Evolutionary conservation across 805 yeast species (phyloP), one percentile per base, ranked within the genome.

Genomic region (Metschnikowia borealis): DNA sequence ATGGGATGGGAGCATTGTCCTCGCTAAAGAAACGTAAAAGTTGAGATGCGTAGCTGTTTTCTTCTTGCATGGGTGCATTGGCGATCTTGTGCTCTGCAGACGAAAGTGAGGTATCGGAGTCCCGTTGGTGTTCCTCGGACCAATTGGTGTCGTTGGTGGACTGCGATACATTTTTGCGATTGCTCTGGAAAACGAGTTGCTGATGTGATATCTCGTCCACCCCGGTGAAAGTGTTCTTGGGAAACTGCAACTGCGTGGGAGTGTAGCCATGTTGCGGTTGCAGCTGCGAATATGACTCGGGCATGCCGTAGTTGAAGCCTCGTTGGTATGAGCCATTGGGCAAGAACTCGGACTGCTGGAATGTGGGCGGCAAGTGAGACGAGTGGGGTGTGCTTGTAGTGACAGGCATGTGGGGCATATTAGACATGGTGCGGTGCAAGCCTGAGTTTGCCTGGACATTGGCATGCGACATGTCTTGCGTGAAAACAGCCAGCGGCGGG

Each of bases 1-100:
- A 81, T 0, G 96, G 96, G 26, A 87, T 73, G 3, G 67, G 61
- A 1, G 70, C 57, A 48, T 68, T 70, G 47, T 72, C 78, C 42
- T 72, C 77, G 60, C 76, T 71, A 59, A 74, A 73, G 52, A 71
- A 73, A 35, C 64, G 65, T 39, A 73, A 62, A 47, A 73, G 59
- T 54, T 72, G 77, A 20, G 75, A 59, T 6, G 75, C 70, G 39
- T 71, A 68, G 3, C 69, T 52, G 36, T 55, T 60, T 34, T 77
- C 79, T 48, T 81, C 84, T 51, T 81, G 85, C 2, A 84, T 76
- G 7, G 79, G 31, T 21, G 11, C 37, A 23, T 50, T 46, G 11
- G 38, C 49, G 13, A 23, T 18, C 42, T 58, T 58, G 15, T 39
- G 50, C 32, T 58, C 61, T 1, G 45, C 48, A 3, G 57, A 53